Percentiles rank a stretch among this genome's conserved stretches.
These are phyloP conservation scores for Candida mesenterica DNA, from an alignment of 1,139 yeast genomes.

Conservation along the genomic window DNA sequence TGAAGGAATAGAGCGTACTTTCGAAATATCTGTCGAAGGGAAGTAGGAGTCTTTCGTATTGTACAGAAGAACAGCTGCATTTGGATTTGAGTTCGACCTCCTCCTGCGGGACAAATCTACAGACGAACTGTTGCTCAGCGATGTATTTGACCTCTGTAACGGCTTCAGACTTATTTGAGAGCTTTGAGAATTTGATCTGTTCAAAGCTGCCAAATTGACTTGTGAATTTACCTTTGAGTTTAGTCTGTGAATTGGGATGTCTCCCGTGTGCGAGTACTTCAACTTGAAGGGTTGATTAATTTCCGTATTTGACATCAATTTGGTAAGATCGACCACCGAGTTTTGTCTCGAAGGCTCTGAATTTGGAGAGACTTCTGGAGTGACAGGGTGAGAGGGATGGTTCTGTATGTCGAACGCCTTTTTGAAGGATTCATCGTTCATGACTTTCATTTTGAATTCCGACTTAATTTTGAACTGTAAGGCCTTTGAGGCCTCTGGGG, in stretches of 20 bases:
- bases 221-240: constrained; percentile 45
- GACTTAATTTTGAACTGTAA: constrained; percentile 20
- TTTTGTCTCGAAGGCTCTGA: constrained; percentile 45
- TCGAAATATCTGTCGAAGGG: constrained; percentile 21
- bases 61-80: constrained; percentile 16
- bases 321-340: constrained; percentile 43
- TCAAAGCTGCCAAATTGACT: constrained; percentile 17
- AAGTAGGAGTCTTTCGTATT: constrained; percentile 32
- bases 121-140: constrained; percentile 27
- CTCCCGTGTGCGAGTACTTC: constrained; percentile 39
- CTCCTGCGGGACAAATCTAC: constrained; percentile 30
- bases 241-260: constrained; percentile 40
- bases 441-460: constrained; percentile 34
- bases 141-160: constrained; percentile 23
- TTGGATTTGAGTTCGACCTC: constrained; percentile 25
- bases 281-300: constrained; percentile 43
- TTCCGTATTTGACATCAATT: constrained; percentile 35
- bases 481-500: constrained; percentile 25
- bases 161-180: constrained; percentile 31
- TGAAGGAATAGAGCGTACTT: constrained; percentile 17
- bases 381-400: constrained; percentile 36
- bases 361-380: constrained; percentile 47
- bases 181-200: constrained; percentile 9
- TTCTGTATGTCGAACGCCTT: constrained; percentile 28
- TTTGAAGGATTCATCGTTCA: constrained; percentile 42